Evolutionary conservation across 257 asterid species (phyloP).

Genomic region (Cordia subcordata): DNA sequence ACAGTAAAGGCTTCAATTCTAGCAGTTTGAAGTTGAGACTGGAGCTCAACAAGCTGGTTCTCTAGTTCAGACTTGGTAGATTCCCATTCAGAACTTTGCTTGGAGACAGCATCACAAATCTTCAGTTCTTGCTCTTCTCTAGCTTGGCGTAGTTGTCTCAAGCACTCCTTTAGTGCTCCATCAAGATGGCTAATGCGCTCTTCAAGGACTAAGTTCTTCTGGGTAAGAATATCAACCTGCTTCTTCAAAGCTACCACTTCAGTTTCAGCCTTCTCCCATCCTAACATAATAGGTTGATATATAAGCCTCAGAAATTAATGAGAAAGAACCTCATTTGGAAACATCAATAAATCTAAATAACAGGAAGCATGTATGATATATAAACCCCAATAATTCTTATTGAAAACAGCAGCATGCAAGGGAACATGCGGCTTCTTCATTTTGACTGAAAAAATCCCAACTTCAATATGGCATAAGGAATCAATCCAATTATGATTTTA

Average conservation of each 20-base stretch:
- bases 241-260: slow-evolving; percentile 61
- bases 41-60: slow-evolving; percentile 47
- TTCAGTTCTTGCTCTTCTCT: slow-evolving; percentile 75
- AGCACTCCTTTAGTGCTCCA: slow-evolving; percentile 87
- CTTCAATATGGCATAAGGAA: too few relatives aligned
- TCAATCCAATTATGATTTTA: too few relatives aligned
- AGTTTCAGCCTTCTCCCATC: slow-evolving; percentile 96
- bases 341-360: too few relatives aligned
- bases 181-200: slow-evolving; percentile 70
- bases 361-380: too few relatives aligned
- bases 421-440: too few relatives aligned
- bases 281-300: slow-evolving; percentile 25
- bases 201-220: slow-evolving; percentile 59
- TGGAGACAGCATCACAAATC: slow-evolving; percentile 35
- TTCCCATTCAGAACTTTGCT: slow-evolving; percentile 49
- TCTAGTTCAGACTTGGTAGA: slow-evolving; percentile 48
- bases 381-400: too few relatives aligned
- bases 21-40: slow-evolving; percentile 40
- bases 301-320: not conserved
- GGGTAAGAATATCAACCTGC: slow-evolving; percentile 52
- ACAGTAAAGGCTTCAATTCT: slow-evolving; percentile 34
- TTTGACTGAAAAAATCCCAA: too few relatives aligned
- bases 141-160: slow-evolving; percentile 83
- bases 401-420: too few relatives aligned
- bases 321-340: not conserved